Base-by-base conservation (phyloP, 2,329 filamentous ascomycete genomes). In the Diaporthe sp. region DNA sequence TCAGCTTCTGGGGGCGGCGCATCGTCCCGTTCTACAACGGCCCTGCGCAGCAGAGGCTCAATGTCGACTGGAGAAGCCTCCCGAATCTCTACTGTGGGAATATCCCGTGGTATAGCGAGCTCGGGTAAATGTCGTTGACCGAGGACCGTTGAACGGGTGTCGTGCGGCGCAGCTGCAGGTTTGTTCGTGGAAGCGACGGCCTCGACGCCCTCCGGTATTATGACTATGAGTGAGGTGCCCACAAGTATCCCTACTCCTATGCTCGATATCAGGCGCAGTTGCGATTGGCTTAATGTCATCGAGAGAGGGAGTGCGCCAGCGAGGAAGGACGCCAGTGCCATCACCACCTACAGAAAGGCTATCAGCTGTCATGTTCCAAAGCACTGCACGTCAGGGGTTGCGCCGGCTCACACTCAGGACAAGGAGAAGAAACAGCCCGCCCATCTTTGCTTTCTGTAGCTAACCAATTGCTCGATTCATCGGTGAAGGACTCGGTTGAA, bases 191-290 rank as follows among this genome's bases (percentile, higher is more conserved):
- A 92, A 79, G 97, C 95, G 74, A 98, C 89, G 4, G 97, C 96
- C 82, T 98, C 96, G 76, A 98, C 93, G 51, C 97, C 97, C 84
- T 99, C 97, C 0, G 97, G 97, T 80, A 99, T 98, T 81, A 99
- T 98, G 44, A 99, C 95, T 78, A 98, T 96, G 78, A 99, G 89
- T 1, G 96, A 96, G 39, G 97, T 98, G 49, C 97, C 97, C 22
- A 99, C 96, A 12, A 99, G 88, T 70, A 99, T 94, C 59, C 97
- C 97, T 84, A 98, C 95, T 72, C 97, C 97, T 82, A 98, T 91
- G 74, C 95, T 96, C 31, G 96, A 97, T 82, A 98, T 94, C 68
- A 98, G 87, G 81, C 96, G 93, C 74, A 98, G 87, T 84, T 98
- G 95, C 58, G 95, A 94, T 76, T 94, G 92, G 42, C 96, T 96